These are phyloP conservation scores for Penicillium sumatraense DNA, from an alignment of 2,329 filamentous ascomycete genomes.

Conservation along the genomic window DNA sequence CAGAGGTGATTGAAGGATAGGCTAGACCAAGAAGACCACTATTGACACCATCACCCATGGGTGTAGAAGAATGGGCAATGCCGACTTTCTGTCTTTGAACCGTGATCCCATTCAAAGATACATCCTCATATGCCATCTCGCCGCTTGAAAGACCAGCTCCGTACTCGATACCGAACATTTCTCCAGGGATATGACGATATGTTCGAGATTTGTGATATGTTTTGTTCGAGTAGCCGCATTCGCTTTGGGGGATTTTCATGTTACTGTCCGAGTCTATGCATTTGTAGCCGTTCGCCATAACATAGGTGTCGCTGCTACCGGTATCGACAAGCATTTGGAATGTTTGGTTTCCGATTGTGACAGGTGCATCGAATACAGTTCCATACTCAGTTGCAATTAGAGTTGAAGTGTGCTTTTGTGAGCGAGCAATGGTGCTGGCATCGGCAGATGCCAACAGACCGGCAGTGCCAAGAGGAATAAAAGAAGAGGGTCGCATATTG, in stretches of 20 bases:
- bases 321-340: slow-evolving; percentile 52
- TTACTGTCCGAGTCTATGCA: slow-evolving; percentile 43
- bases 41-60: slow-evolving; percentile 50
- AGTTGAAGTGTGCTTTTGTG: background rate
- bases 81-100: slow-evolving; percentile 51
- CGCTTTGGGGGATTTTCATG: slow-evolving; percentile 45
- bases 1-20: slow-evolving; percentile 54
- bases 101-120: slow-evolving; percentile 50
- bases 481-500: background rate
- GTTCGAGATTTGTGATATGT: slow-evolving; percentile 24
- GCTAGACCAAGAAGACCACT: slow-evolving; percentile 58
- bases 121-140: slow-evolving; percentile 27
- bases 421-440: background rate
- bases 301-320: slow-evolving; percentile 55
- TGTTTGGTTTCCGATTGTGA: slow-evolving; percentile 35
- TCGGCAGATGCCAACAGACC: background rate
- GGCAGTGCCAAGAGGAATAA: background rate
- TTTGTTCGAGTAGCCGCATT: slow-evolving; percentile 24
- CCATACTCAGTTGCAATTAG: slow-evolving; percentile 7
- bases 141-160: slow-evolving; percentile 30
- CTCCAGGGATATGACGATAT: slow-evolving; percentile 18
- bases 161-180: slow-evolving; percentile 31
- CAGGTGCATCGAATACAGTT: slow-evolving; percentile 24
- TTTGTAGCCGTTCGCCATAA: slow-evolving; percentile 38
- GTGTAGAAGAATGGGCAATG: slow-evolving; percentile 49